Percentiles rank a stretch among this genome's conserved stretches.
Conservation (phyloP, 768 basidiomycete genomes). For the Xerocomus potaroensis region DNA sequence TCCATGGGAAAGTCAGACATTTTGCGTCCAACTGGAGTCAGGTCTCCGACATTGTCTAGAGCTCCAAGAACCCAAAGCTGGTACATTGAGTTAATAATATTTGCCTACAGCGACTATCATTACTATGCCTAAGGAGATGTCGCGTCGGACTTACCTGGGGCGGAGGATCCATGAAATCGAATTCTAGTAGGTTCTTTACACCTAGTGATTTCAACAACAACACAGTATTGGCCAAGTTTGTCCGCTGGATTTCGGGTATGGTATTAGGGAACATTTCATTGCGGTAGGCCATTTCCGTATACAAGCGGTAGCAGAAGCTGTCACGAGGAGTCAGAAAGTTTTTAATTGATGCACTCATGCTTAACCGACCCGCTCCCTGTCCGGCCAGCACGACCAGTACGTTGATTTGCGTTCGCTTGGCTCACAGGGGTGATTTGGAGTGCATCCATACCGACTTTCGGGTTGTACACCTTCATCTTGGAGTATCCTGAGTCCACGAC, state of each 20-base stretch:
- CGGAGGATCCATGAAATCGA: constrained; percentile 99
- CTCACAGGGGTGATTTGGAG: constrained; percentile 98
- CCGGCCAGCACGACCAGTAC: constrained; percentile 93
- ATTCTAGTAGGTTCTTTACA: constrained; percentile 95
- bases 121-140: not conserved
- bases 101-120: constrained; percentile 52
- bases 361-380: constrained; percentile 85
- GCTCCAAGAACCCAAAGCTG: constrained; percentile 99
- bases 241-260: constrained; percentile 98
- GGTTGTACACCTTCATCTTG: constrained; percentile 98
- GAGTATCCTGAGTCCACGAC: constrained; percentile 97
- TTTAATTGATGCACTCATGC: not conserved
- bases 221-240: constrained; percentile 96
- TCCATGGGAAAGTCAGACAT: constrained; percentile 99
- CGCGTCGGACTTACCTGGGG: constrained; percentile 63
- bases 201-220: constrained; percentile 91
- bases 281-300: constrained; percentile 94
- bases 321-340: constrained; percentile 1
- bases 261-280: constrained; percentile 96
- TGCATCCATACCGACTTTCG: constrained; percentile 99
- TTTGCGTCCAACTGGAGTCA: constrained; percentile 87
- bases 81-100: constrained; percentile 99
- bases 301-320: constrained; percentile 93
- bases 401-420: constrained; percentile 96
- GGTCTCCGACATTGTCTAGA: constrained; percentile 94